Evolutionary conservation across 164 flowering plant species (phyloP).

Genomic region (Berberis vulgaris): DNA sequence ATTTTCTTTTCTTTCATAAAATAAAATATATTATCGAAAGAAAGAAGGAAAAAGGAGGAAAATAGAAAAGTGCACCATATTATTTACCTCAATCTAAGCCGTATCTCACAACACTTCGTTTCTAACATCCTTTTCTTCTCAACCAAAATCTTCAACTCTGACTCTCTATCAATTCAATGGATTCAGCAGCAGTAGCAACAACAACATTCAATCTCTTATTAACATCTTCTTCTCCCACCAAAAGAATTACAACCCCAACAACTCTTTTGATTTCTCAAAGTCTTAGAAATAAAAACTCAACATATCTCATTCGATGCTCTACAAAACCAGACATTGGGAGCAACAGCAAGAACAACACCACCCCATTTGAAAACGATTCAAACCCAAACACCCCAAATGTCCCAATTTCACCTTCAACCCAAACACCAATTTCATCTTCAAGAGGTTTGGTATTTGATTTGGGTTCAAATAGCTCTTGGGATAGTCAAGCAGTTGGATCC

Average conservation of each 20-base stretch:
- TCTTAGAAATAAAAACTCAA: not conserved
- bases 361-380: constrained; percentile 11
- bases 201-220: not conserved
- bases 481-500: constrained; percentile 52
- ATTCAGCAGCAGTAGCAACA: not conserved
- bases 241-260: not conserved
- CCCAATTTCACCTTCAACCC: constrained; percentile 12
- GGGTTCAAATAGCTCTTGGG: constrained; percentile 55
- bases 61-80: too few species aligned
- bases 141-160: not conserved
- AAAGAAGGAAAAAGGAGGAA: too few species aligned
- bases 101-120: too few species aligned
- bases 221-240: not conserved
- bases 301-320: constrained; percentile 32
- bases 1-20: too few species aligned
- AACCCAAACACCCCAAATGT: constrained; percentile 11
- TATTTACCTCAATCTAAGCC: too few species aligned
- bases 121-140: not conserved
- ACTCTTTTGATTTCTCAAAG: not conserved
- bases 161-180: not conserved
- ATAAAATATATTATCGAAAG: too few species aligned
- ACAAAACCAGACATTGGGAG: constrained; percentile 35
- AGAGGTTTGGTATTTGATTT: constrained; percentile 64
- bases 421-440: constrained; percentile 21
- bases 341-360: constrained; percentile 16